Percentiles rank a stretch among this genome's conserved stretches.
Conservation (phyloP, 495 filamentous ascomycete genomes). For the Bathelium albidoporum region DNA sequence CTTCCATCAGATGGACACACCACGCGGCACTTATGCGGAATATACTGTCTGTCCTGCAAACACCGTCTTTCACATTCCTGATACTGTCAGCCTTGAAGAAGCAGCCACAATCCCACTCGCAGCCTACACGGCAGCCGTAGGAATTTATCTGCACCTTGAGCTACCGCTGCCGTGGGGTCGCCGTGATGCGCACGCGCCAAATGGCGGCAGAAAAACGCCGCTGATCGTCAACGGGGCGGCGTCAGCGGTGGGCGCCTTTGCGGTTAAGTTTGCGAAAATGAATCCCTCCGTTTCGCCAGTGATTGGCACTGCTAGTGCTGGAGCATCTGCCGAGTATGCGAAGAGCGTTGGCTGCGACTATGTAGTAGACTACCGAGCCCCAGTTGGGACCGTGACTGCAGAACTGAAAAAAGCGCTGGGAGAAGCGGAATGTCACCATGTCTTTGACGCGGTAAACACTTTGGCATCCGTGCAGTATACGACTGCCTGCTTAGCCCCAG, state of each 20-base stretch:
- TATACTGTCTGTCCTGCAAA: slow-evolving; percentile 11
- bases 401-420: neutral
- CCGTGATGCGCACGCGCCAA: neutral
- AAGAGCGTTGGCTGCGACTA: slow-evolving; percentile 17
- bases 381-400: neutral
- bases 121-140: slow-evolving; percentile 11
- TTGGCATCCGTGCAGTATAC: neutral
- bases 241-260: slow-evolving; percentile 33
- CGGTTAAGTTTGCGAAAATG: slow-evolving; percentile 33
- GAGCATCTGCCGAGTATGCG: slow-evolving; percentile 26
- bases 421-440: neutral
- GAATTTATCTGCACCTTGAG: slow-evolving; percentile 8
- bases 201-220: neutral
- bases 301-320: slow-evolving; percentile 24
- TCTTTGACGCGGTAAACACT: neutral
- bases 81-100: slow-evolving; percentile 12
- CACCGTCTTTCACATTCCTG: slow-evolving; percentile 14
- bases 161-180: slow-evolving; percentile 2
- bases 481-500: neutral
- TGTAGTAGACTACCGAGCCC: slow-evolving; percentile 33
- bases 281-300: slow-evolving; percentile 29
- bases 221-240: slow-evolving; percentile 36
- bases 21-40: slow-evolving; percentile 15
- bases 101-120: slow-evolving; percentile 9
- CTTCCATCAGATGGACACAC: slow-evolving; percentile 12